Evolutionary conservation across 2,329 filamentous ascomycete species (phyloP), one percentile per base, ranked within the genome.

Genomic region (Talaromyces verruculosus): DNA sequence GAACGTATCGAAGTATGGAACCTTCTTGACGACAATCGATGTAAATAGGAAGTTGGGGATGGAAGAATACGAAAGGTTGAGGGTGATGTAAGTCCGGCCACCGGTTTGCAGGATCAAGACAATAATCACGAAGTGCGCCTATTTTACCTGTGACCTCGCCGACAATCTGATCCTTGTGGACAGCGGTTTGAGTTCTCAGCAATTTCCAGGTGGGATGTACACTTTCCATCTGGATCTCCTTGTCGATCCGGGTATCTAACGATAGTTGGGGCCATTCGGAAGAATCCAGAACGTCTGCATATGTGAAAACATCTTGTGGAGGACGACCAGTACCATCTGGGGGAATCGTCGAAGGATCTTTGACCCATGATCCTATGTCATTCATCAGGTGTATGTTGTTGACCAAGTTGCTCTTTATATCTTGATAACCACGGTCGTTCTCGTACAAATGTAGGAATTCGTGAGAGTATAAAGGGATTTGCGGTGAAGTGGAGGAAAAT

Each of bases 11-110:
- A 65, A 95, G 88, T 41, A 88, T 82, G 4, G 92, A 97, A 25
- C 94, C 95, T 80, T 96, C 92, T 75, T 87, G 87, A 67, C 95
- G 86, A 10, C 93, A 95, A 77, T 97, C 95, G 73, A 99, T 95
- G 79, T 93, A 97, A 13, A 99, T 86, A 0, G 94, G 94, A 8
- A 98, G 86, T 66, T 89, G 85, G 0, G 93, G 92, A 73, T 96
- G 93, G 78, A 98, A 94, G 75, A 93, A 92, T 28, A 94, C 90
- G 71, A 93, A 93, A 0, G 91, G 91, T 65, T 83, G 80, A 1
- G 83, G 82, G 68, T 84, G 82, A 39, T 78, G 77, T 11, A 91
- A 78, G 62, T 91, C 88, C 39, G 84, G 80, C 89, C 89, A 93
- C 8, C 88, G 82, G 71, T 91, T 92, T 35, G 84, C 83, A 0